Conservation (phyloP, 2,329 filamentous ascomycete species). For the Fusarium oligoseptatum region DNA sequence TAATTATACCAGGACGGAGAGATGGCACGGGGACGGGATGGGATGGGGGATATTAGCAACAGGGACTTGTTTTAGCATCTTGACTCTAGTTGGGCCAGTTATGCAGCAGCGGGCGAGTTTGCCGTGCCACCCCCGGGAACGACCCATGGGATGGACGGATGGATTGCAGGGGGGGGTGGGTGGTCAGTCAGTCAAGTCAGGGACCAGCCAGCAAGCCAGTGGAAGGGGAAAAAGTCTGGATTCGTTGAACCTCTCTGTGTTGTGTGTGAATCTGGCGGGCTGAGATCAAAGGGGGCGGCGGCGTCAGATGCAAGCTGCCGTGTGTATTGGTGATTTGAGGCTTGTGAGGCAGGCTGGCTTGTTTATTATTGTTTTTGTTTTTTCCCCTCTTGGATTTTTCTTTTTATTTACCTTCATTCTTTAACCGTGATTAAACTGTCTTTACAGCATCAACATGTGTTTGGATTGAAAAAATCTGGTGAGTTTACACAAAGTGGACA, state of each 20-base stretch:
- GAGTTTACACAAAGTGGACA: conserved; percentile 6
- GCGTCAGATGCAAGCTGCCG: conserved; percentile 10
- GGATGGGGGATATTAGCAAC: conserved; percentile 33
- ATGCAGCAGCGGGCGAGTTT: conserved; percentile 19
- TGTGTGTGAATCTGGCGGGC: background rate
- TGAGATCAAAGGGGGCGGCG: conserved; percentile 8
- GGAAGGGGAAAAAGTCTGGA: background rate
- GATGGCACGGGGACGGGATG: conserved; percentile 17
- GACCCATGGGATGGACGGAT: conserved; percentile 16
- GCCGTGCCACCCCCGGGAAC: conserved; percentile 33
- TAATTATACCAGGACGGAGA: conserved; percentile 27
- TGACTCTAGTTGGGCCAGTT: conserved; percentile 19
- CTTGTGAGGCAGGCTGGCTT: conserved; percentile 14
- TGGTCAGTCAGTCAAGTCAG: background rate
- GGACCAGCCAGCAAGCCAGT: background rate
- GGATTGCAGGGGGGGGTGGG: conserved; percentile 16
- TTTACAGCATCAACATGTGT: background rate
- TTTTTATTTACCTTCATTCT: background rate
- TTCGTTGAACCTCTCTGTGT: background rate
- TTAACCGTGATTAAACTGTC: background rate
- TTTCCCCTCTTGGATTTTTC: background rate
- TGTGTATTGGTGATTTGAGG: conserved; percentile 27
- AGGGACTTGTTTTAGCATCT: conserved; percentile 35
- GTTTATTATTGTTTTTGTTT: conserved; percentile 13
- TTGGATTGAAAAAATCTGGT: background rate